Evolutionary conservation across 225 moss, liverwort and hornwort genomes (phyloP).

Genomic region (Pleurozium schreberi): DNA sequence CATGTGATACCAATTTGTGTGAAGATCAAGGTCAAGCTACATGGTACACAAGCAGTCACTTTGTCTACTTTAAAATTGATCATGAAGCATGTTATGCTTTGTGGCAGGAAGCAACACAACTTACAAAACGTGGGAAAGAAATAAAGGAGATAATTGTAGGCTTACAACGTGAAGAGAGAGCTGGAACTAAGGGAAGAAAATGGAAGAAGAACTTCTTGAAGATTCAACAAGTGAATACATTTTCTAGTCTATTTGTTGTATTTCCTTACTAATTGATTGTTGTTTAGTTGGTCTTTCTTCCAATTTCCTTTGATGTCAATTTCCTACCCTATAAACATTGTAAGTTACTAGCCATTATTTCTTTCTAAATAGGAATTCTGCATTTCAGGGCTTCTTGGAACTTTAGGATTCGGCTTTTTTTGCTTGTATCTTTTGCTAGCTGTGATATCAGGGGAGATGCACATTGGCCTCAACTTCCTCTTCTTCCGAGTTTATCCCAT

Average conservation of each 20-base stretch:
- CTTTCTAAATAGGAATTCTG: neutral
- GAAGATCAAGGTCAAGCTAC: neutral
- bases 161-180: conserved; percentile 86
- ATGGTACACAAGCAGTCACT: neutral
- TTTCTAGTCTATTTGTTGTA: neutral
- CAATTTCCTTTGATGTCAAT: neutral
- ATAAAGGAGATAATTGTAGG: conserved; percentile 73
- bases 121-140: conserved; percentile 84
- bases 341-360: too few species aligned
- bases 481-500: conserved; percentile 83
- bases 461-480: conserved; percentile 84
- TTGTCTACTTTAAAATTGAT: neutral
- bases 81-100: neutral
- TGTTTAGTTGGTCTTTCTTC: neutral
- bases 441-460: conserved; percentile 92
- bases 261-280: neutral
- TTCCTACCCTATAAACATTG: too few species aligned
- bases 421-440: conserved; percentile 83
- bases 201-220: conserved; percentile 92
- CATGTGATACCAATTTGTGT: neutral
- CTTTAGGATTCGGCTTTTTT: conserved; percentile 67
- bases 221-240: conserved; percentile 58
- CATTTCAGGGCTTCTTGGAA: conserved; percentile 72
- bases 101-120: conserved; percentile 71
- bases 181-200: conserved; percentile 71